Conservation (phyloP, 176 grass and related monocot genomes). For the Phyllostachys edulis region DNA sequence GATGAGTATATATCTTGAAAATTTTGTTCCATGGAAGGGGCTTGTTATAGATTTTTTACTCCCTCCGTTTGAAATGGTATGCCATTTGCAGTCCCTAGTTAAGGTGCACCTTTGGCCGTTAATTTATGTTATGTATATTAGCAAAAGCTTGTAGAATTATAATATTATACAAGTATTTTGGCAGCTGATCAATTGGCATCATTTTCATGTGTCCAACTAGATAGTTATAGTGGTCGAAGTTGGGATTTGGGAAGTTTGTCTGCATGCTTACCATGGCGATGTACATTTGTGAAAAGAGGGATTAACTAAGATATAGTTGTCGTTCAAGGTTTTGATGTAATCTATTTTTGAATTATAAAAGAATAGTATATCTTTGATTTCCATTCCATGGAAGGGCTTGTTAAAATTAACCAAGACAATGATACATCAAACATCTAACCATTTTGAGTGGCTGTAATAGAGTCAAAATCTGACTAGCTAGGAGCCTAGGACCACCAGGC, state of each 20-base stretch:
- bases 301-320: not conserved
- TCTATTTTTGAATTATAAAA: constrained; percentile 9
- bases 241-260: not conserved
- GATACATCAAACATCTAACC: constrained; percentile 4
- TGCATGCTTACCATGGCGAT: not conserved
- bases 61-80: not conserved
- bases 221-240: not conserved
- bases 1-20: not conserved
- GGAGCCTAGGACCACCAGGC: constrained; percentile 10
- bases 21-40: not conserved
- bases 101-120: not conserved
- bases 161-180: not conserved
- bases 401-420: constrained; percentile 24
- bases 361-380: not conserved
- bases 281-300: not conserved
- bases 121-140: not conserved
- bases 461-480: constrained; percentile 37
- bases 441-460: constrained; percentile 1
- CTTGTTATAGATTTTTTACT: not conserved
- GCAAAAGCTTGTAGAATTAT: not conserved
- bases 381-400: not conserved
- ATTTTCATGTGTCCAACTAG: not conserved
- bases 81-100: not conserved
- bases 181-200: not conserved
- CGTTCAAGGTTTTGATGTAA: not conserved